Evolutionary conservation across 73 alveolate species (phyloP).

Genomic region (Tetrahymena borealis): DNA sequence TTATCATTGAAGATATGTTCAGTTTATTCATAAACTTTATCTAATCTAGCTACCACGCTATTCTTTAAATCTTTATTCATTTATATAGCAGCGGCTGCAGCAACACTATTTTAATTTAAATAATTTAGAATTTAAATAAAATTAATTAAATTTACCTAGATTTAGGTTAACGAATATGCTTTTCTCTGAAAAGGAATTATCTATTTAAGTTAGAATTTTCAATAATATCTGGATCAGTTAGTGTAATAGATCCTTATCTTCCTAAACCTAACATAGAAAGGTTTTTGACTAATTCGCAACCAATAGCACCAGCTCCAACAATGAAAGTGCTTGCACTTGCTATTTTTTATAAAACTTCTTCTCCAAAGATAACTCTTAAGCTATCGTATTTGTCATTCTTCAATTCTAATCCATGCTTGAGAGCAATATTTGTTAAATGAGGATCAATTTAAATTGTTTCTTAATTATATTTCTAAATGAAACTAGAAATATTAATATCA

Average conservation of each 20-base stretch:
- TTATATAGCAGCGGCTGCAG: conserved; percentile 93
- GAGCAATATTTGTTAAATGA: neutral
- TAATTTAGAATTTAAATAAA: neutral
- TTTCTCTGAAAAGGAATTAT: conserved; percentile 92
- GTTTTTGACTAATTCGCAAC: conserved; percentile 91
- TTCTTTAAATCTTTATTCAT: conserved; percentile 86
- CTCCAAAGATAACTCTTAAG: conserved; percentile 62
- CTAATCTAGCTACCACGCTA: conserved; percentile 76
- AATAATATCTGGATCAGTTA: conserved; percentile 94
- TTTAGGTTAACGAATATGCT: conserved; percentile 85
- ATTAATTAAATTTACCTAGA: conserved; percentile 24
- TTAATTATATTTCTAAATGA: neutral
- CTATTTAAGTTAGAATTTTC: conserved; percentile 89
- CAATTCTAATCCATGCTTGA: neutral
- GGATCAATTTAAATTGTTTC: neutral
- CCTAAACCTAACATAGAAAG: conserved; percentile 89
- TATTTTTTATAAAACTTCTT: conserved; percentile 46
- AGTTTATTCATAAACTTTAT: conserved; percentile 79
- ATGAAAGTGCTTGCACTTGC: conserved; percentile 55
- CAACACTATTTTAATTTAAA: conserved; percentile 38
- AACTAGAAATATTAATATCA: neutral
- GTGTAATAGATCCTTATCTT: conserved; percentile 42
- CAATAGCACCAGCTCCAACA: conserved; percentile 98
- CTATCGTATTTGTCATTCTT: conserved; percentile 58
- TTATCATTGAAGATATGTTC: conserved; percentile 70